Percentiles rank a stretch among this genome's conserved stretches.
phyloP scores from a whole-genome alignment of 495 filamentous ascomycete genomes.

The Trichocladium antarcticum region DNA sequence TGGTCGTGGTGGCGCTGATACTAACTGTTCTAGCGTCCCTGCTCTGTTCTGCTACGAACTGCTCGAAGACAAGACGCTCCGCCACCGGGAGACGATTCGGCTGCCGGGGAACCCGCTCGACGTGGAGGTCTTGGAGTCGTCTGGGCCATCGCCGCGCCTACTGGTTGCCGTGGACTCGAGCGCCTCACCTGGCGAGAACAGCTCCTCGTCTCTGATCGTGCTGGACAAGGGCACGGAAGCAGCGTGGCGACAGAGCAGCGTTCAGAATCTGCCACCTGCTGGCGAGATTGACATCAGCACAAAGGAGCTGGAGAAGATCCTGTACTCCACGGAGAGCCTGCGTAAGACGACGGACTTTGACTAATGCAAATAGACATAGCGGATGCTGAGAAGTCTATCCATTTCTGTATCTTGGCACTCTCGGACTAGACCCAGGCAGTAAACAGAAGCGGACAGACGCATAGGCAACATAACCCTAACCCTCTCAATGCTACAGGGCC shows the following conservation, averaged over 20 bases:
- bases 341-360: conserved; percentile 42
- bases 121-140: conserved; percentile 25
- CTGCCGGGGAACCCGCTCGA: conserved; percentile 54
- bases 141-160: conserved; percentile 19
- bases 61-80: conserved; percentile 30
- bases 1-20: too few species aligned
- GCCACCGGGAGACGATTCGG: conserved; percentile 35
- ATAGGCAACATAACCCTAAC: too few species aligned
- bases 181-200: conserved; percentile 20
- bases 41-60: conserved; percentile 50
- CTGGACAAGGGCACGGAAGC: conserved; percentile 7
- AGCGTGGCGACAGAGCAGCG: conserved; percentile 1
- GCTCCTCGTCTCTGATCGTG: conserved; percentile 12
- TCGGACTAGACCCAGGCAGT: too few species aligned
- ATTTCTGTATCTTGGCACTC: too few species aligned
- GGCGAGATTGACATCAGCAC: conserved; percentile 24
- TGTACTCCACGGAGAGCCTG: conserved; percentile 64
- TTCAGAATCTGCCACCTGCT: conserved; percentile 7
- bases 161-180: conserved; percentile 49
- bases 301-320: conserved; percentile 41
- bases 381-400: background rate
- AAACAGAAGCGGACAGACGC: too few species aligned
- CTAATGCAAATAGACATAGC: background rate
- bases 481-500: too few species aligned
- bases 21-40: conserved; percentile 43